A percentile compares a stretch with the other conserved stretches of the same genome.
These are phyloP conservation scores for Cairneyella variabilis DNA, from an alignment of 495 filamentous ascomycete genomes.

Conservation along the genomic window DNA sequence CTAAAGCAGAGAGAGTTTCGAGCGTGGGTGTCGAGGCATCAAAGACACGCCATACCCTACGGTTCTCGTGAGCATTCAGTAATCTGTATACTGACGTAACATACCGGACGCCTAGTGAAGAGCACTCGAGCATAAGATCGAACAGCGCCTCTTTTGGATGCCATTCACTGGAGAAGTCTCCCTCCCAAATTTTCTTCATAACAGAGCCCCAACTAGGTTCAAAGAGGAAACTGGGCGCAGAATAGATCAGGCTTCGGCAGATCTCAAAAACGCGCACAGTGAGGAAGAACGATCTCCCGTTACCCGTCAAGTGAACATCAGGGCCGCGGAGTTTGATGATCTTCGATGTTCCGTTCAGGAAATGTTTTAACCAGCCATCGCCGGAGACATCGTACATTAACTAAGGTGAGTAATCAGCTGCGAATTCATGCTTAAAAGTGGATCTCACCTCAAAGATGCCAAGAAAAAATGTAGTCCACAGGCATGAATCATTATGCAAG, in stretches of 20 bases:
- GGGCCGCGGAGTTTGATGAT: slow-evolving; percentile 18
- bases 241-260: slow-evolving; percentile 17
- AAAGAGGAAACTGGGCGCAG: slow-evolving; percentile 10
- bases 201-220: slow-evolving; percentile 7
- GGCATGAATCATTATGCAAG: neutral
- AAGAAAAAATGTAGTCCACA: slow-evolving; percentile 23
- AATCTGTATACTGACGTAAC: too few species aligned
- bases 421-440: neutral
- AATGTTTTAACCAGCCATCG: slow-evolving; percentile 21
- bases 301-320: neutral
- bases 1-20: neutral
- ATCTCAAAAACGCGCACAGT: slow-evolving; percentile 20
- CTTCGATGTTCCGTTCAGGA: slow-evolving; percentile 21
- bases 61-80: too few species aligned
- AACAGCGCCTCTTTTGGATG: slow-evolving; percentile 23
- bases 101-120: slow-evolving; percentile 11
- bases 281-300: slow-evolving; percentile 18
- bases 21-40: too few species aligned
- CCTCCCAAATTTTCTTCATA: slow-evolving; percentile 5
- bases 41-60: too few species aligned
- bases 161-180: neutral
- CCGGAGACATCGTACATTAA: slow-evolving; percentile 23
- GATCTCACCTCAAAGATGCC: slow-evolving; percentile 18
- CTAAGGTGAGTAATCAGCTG: neutral
- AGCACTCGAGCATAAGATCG: slow-evolving; percentile 18